These are phyloP conservation scores for Pedinophyceae sp. DNA, from an alignment of 139 green algal genomes.

Conservation along the genomic window DNA sequence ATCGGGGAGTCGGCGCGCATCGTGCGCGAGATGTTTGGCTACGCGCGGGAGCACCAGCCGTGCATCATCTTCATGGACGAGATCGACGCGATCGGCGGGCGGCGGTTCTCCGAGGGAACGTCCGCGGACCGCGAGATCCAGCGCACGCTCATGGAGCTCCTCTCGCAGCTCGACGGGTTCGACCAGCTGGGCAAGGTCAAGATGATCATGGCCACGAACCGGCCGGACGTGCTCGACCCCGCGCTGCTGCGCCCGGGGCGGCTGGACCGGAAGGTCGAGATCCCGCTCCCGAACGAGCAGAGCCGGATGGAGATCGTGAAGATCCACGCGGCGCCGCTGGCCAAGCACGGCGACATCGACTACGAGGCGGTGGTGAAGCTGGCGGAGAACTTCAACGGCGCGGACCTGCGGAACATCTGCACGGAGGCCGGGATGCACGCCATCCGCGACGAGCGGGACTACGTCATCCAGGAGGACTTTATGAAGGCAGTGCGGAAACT, in stretches of 20 bases:
- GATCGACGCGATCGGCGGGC: slow-evolving; percentile 95
- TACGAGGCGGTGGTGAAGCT: slow-evolving; percentile 96
- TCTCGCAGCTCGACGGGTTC: slow-evolving; percentile 98
- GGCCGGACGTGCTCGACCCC: slow-evolving; percentile 92
- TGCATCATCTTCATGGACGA: slow-evolving; percentile 99
- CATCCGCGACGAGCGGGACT: slow-evolving; percentile 94
- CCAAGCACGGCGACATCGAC: slow-evolving; percentile 98
- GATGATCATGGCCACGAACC: slow-evolving; percentile 89
- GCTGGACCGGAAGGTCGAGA: slow-evolving; percentile 97
- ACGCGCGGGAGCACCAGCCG: slow-evolving; percentile 88
- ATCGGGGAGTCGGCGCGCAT: slow-evolving; percentile 93
- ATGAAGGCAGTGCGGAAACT: slow-evolving; percentile 99
- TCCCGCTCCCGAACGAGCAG: slow-evolving; percentile 97
- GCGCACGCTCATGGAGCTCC: slow-evolving; percentile 98
- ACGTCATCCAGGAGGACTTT: slow-evolving; percentile 93
- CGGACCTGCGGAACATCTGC: slow-evolving; percentile 97
- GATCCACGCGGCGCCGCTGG: slow-evolving; percentile 84
- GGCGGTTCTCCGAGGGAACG: slow-evolving; percentile 92
- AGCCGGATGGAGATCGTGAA: slow-evolving; percentile 94
- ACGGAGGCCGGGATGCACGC: slow-evolving; percentile 98
- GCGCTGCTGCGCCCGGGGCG: slow-evolving; percentile 87
- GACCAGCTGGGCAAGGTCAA: slow-evolving; percentile 90
- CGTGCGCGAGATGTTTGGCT: slow-evolving; percentile 97
- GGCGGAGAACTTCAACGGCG: slow-evolving; percentile 93
- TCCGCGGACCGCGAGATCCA: slow-evolving; percentile 96